Evolutionary conservation across 2,329 filamentous ascomycete genomes (phyloP).

Genomic region (Epichloe gansuensis): DNA sequence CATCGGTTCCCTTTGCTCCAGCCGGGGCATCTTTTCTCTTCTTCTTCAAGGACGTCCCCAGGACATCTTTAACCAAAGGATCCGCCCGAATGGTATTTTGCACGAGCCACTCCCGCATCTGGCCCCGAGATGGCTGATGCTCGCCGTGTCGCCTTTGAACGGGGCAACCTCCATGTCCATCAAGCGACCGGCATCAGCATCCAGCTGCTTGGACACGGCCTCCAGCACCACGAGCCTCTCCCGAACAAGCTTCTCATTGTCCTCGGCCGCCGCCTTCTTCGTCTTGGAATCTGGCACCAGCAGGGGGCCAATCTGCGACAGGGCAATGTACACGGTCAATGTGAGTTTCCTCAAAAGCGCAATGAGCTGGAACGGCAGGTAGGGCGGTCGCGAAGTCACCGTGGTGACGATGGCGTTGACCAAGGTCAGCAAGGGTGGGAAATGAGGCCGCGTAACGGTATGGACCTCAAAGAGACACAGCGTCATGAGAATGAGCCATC

Average conservation of each 20-base stretch:
- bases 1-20: constrained; percentile 42
- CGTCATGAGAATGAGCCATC: constrained; percentile 44
- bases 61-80: constrained; percentile 69
- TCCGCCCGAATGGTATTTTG: constrained; percentile 73
- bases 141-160: constrained; percentile 59
- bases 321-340: constrained; percentile 70
- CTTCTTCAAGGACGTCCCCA: constrained; percentile 54
- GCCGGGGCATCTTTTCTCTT: constrained; percentile 49
- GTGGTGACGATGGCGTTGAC: constrained; percentile 33
- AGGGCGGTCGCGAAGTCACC: constrained; percentile 40
- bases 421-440: constrained; percentile 33
- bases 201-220: constrained; percentile 42
- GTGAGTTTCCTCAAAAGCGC: constrained; percentile 62
- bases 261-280: constrained; percentile 16
- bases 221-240: constrained; percentile 59
- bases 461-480: constrained; percentile 47
- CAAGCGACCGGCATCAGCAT: constrained; percentile 57
- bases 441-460: constrained; percentile 40
- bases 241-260: constrained; percentile 37
- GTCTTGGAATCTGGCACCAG: constrained; percentile 31
- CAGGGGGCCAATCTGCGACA: constrained; percentile 67
- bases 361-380: constrained; percentile 78
- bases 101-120: constrained; percentile 77
- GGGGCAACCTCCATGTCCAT: constrained; percentile 71
- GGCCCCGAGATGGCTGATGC: constrained; percentile 48